Conservation (phyloP, 495 filamentous ascomycete species). For the Talaromyces liani region DNA sequence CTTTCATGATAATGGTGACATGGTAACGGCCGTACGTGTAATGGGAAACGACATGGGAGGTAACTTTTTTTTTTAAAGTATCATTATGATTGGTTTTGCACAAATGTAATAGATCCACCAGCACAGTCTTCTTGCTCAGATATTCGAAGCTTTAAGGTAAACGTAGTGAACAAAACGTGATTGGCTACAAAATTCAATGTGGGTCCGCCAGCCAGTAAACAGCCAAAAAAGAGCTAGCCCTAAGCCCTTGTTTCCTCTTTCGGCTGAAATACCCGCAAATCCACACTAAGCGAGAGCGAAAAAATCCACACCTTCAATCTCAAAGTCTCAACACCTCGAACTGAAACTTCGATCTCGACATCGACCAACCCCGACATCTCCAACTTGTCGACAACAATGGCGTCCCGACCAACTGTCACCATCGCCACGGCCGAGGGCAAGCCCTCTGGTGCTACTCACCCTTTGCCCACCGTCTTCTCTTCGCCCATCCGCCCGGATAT, state of each 20-base stretch:
- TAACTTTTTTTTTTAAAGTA: background rate
- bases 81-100: background rate
- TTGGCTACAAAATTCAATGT: background rate
- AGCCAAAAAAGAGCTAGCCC: background rate
- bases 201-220: background rate
- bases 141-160: background rate
- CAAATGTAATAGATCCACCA: background rate
- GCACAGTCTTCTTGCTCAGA: too few relatives aligned
- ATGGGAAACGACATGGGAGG: background rate
- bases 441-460: conserved; percentile 75
- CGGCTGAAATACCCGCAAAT: background rate
- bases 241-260: conserved; percentile 9
- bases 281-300: conserved; percentile 34
- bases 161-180: background rate
- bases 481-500: conserved; percentile 97
- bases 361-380: conserved; percentile 32
- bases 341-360: conserved; percentile 10
- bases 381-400: conserved; percentile 57
- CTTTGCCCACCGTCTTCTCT: conserved; percentile 91
- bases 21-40: background rate
- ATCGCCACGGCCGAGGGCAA: conserved; percentile 89
- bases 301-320: conserved; percentile 37
- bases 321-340: conserved; percentile 30
- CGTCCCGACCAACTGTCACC: conserved; percentile 89
- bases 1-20: background rate